These are phyloP conservation scores for Thalia dealbata DNA, from an alignment of 176 grass and related monocot species.

Conservation along the genomic window DNA sequence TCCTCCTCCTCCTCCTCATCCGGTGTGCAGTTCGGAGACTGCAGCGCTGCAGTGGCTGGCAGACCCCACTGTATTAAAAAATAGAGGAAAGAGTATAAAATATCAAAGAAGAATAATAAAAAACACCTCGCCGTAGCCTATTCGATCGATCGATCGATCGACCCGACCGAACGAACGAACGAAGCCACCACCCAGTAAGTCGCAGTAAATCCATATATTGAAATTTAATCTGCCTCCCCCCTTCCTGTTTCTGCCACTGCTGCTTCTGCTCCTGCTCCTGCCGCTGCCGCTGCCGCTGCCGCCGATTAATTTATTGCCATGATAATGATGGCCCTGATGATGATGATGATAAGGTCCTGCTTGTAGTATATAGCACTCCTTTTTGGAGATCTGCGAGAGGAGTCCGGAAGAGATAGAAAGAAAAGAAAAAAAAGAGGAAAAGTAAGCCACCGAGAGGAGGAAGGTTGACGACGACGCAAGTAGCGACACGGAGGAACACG, in stretches of 20 bases:
- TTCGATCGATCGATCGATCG: too few species aligned
- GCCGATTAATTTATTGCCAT: background rate
- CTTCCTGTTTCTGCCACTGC: background rate
- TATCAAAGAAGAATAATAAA: background rate
- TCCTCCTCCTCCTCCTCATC: too few species aligned
- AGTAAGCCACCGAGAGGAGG: too few species aligned
- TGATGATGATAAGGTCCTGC: background rate
- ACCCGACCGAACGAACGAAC: too few species aligned
- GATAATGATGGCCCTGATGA: background rate
- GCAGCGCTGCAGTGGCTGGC: background rate
- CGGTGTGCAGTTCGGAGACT: too few species aligned
- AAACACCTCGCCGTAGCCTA: too few species aligned
- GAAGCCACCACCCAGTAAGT: too few species aligned
- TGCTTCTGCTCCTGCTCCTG: too few species aligned
- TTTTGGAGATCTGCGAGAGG: background rate
- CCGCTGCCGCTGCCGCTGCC: background rate
- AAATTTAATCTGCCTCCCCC: slow-evolving; percentile 9
- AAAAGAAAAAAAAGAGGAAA: background rate
- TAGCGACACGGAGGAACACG: too few species aligned
- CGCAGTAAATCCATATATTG: background rate
- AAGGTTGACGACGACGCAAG: background rate
- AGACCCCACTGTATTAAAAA: background rate
- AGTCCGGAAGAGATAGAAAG: background rate
- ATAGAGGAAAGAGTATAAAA: too few species aligned
- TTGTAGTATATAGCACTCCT: background rate